phyloP scores from a whole-genome alignment of 1,284 basidiomycete species.

The Coniophora puteana region DNA sequence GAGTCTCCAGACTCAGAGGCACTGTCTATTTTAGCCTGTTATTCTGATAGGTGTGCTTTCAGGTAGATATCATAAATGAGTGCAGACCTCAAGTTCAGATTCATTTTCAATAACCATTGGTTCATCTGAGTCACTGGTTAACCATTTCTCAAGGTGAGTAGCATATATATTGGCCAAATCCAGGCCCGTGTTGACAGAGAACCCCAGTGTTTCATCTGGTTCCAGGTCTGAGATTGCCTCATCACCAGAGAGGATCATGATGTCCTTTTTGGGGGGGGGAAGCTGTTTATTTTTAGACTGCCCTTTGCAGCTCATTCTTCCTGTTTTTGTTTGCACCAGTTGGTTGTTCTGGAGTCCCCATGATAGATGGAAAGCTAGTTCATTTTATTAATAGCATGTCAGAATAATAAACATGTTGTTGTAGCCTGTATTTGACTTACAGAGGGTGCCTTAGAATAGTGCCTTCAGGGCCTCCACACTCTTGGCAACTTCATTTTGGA shows the following conservation, averaged over 20 bases:
- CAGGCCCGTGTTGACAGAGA: background rate
- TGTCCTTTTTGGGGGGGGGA: too few species aligned
- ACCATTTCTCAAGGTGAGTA: background rate
- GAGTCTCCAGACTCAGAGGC: background rate
- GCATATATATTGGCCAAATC: background rate
- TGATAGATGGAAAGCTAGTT: background rate
- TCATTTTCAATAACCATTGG: background rate
- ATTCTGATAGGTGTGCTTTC: background rate
- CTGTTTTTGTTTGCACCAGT: background rate
- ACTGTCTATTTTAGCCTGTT: background rate
- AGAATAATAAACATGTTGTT: background rate
- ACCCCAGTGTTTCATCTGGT: background rate
- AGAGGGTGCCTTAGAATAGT: too few species aligned
- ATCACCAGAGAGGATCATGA: too few species aligned
- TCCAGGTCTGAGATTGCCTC: background rate
- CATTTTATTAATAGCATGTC: background rate
- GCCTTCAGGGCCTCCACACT: background rate
- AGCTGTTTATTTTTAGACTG: background rate
- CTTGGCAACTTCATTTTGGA: background rate
- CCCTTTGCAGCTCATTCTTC: background rate
- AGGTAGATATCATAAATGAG: background rate
- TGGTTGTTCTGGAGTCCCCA: background rate
- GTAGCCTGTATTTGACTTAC: too few species aligned
- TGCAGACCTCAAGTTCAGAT: background rate
- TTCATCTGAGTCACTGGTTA: background rate